phyloP scores from a whole-genome alignment of 257 asterid species.

The Euphrasia confusa region DNA sequence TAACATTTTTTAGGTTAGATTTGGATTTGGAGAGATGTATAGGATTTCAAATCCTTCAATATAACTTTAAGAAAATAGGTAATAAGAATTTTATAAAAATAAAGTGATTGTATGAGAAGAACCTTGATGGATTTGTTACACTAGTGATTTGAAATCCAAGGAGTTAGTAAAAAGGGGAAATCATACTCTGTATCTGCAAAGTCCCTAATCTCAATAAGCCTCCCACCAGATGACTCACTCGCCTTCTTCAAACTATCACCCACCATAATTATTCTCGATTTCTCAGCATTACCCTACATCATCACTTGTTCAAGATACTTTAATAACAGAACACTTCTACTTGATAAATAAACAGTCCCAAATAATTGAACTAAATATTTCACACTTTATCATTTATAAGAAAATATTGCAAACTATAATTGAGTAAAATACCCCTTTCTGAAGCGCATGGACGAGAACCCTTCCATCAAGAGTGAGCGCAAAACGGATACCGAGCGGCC shows the following conservation, averaged over 20 bases:
- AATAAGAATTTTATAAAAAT: too few relatives aligned
- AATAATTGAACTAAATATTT: not conserved
- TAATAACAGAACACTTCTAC: not conserved
- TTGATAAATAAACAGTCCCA: not conserved
- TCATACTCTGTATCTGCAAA: slow-evolving; percentile 73
- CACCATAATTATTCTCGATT: slow-evolving; percentile 83
- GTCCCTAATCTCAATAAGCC: slow-evolving; percentile 68
- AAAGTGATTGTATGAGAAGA: too few relatives aligned
- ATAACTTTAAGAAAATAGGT: too few relatives aligned
- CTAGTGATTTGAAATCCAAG: too few relatives aligned
- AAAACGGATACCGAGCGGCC: slow-evolving; percentile 86
- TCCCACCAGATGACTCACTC: slow-evolving; percentile 56
- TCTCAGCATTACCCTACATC: slow-evolving; percentile 90
- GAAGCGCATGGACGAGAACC: slow-evolving; percentile 81
- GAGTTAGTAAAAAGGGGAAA: slow-evolving; percentile 12
- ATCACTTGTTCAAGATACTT: slow-evolving; percentile 13
- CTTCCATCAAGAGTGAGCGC: slow-evolving; percentile 82
- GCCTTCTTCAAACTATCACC: slow-evolving; percentile 91
- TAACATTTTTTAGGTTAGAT: not conserved
- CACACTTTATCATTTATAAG: too few relatives aligned
- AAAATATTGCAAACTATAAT: too few relatives aligned
- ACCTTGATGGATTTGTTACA: too few relatives aligned
- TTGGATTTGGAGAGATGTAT: not conserved
- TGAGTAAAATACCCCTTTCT: slow-evolving; percentile 63
- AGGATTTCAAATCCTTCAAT: too few relatives aligned